Base-by-base conservation (phyloP, 495 filamentous ascomycete genomes). In the Penicillium cinerascens region DNA sequence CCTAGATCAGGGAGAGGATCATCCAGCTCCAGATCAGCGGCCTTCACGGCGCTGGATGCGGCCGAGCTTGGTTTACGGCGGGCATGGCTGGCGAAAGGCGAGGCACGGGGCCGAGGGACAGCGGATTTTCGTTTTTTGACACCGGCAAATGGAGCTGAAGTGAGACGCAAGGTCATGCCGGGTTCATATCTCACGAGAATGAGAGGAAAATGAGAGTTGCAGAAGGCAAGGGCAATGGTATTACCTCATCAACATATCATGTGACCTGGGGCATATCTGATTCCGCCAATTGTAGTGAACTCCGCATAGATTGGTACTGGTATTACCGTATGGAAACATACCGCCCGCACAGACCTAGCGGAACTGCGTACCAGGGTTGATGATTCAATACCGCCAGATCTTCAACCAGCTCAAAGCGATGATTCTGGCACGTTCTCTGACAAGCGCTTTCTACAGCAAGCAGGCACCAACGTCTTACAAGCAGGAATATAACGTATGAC, bases 51-150 rank as follows among this genome's bases (percentile, higher is more conserved):
- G 51, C 46, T 54, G 46, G 67, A 52, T 45, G 67, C 55, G 35
- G 60, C 61, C 51, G 64, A 65, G 49, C 67, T 63, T 0, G 81
- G 74, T 61, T 88, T 87, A 47, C 78, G 82, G 47, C 82, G 82
- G 22, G 75, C 70, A 54, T 82, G 71, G 11, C 72, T 55, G 33
- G 81, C 71, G 51, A 83, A 83, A 1, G 80, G 74, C 1, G 80
- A 76, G 8, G 71, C 45, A 11, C 65, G 71, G 23, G 67, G 40
- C 35, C 52, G 59, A 10, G 61, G 42, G 0, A 43, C 51, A 25
- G 56, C 53, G n/a, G 61, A 21, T 40, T 70, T 65, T 55, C 63
- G 60, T 58, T 77, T 77, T 39, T 74, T 67, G 52, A 77, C 59
- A 41, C 74, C 74, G 49, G 74, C 63, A 8, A 75, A 66, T 37